These are phyloP conservation scores for Coccomyxa sp. DNA, from an alignment of 139 green algal species.

Conservation along the genomic window DNA sequence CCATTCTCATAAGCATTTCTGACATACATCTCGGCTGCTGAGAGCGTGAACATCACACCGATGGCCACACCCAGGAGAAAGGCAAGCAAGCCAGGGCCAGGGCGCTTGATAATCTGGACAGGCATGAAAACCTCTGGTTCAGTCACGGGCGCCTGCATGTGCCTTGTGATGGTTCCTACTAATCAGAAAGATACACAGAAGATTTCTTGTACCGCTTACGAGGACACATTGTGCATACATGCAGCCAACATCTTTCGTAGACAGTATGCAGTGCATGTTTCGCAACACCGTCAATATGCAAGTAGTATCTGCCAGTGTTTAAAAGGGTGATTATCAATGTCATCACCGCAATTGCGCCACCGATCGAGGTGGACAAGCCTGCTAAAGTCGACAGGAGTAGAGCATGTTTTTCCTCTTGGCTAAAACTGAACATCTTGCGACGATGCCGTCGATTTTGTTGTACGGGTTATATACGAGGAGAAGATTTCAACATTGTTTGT, in stretches of 20 bases:
- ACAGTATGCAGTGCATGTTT: too few relatives aligned
- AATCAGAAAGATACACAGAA: neutral
- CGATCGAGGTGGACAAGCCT: constrained; percentile 61
- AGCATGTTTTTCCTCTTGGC: constrained; percentile 26
- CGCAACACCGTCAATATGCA: neutral
- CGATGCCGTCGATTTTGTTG: neutral
- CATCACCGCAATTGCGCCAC: constrained; percentile 55
- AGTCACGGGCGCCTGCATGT: too few relatives aligned
- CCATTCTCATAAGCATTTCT: constrained; percentile 60
- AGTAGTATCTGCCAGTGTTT: neutral
- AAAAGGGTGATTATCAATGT: neutral
- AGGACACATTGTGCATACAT: neutral
- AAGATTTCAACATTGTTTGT: too few relatives aligned
- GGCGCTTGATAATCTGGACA: constrained; percentile 46
- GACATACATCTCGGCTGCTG: constrained; percentile 71
- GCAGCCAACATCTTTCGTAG: too few relatives aligned
- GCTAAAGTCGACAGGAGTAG: constrained; percentile 45
- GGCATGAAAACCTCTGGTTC: too few relatives aligned
- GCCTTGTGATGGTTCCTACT: neutral
- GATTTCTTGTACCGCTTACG: neutral
- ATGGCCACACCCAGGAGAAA: constrained; percentile 69
- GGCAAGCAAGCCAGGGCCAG: constrained; percentile 54
- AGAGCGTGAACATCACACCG: constrained; percentile 78
- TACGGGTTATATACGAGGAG: too few relatives aligned
- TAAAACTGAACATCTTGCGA: neutral